phyloP scores from a whole-genome alignment of 2,329 filamentous ascomycete species.

The Aspergillus awamori region DNA sequence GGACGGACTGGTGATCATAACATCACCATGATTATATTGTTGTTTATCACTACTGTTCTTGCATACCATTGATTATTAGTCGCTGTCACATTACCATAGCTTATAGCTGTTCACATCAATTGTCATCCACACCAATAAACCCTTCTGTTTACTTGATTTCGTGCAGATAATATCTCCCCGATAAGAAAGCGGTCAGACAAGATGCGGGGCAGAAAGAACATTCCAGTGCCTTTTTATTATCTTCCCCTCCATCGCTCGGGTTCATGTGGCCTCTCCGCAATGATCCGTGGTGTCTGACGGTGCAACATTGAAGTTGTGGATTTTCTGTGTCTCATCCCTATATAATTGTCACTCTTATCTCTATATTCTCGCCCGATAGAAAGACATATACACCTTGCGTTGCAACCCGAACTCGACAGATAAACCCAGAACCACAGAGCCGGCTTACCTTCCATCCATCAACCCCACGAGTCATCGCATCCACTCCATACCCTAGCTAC shows the following conservation, averaged over 20 bases:
- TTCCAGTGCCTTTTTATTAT: constrained; percentile 1
- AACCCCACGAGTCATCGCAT: background rate
- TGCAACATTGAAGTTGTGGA: background rate
- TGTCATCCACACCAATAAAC: background rate
- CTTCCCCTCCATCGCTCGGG: background rate
- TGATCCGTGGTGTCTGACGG: background rate
- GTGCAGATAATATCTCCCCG: background rate
- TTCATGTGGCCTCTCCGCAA: background rate
- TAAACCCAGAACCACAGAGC: too few relatives aligned
- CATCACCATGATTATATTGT: background rate
- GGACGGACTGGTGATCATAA: background rate
- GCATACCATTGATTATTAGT: too few relatives aligned
- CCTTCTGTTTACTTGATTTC: too few relatives aligned
- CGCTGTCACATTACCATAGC: background rate
- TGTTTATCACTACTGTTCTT: background rate
- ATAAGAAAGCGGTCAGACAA: constrained; percentile 13
- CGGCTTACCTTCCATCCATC: too few relatives aligned
- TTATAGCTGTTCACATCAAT: too few relatives aligned
- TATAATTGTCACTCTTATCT: background rate
- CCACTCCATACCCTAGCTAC: background rate
- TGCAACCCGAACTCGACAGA: too few relatives aligned
- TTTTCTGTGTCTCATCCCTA: background rate
- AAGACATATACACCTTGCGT: too few relatives aligned
- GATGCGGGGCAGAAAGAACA: constrained; percentile 11
- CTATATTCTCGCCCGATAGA: background rate